A percentile compares a stretch with the other conserved stretches of the same genome.
phyloP scores from a whole-genome alignment of 2,329 filamentous ascomycete genomes.

The Xylariaceae sp. region DNA sequence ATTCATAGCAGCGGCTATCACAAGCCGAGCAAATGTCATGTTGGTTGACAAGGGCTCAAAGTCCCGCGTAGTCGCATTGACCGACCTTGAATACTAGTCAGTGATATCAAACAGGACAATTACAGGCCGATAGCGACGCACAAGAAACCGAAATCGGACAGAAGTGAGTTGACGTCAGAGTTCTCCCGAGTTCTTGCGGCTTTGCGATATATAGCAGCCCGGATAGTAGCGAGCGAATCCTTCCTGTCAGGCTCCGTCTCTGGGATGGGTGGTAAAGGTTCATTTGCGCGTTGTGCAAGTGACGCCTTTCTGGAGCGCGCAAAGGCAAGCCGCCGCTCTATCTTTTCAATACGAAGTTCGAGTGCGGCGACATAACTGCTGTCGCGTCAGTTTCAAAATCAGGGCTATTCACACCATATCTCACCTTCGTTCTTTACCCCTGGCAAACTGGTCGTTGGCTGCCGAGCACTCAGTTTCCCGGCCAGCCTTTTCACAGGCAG shows the following conservation, averaged over 20 bases:
- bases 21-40: conserved; percentile 88
- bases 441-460: conserved; percentile 91
- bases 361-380: conserved; percentile 84
- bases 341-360: conserved; percentile 84
- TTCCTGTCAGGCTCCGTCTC: conserved; percentile 57
- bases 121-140: conserved; percentile 42
- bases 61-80: conserved; percentile 91
- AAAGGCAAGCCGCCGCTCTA: conserved; percentile 73
- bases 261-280: conserved; percentile 41
- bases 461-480: conserved; percentile 85
- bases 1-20: conserved; percentile 77
- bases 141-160: conserved; percentile 91
- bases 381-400: conserved; percentile 1
- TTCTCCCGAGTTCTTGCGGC: conserved; percentile 67
- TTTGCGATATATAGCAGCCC: conserved; percentile 61
- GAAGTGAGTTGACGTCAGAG: conserved; percentile 83
- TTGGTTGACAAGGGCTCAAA: conserved; percentile 84
- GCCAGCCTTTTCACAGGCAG: conserved; percentile 88
- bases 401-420: conserved; percentile 13
- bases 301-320: conserved; percentile 68
- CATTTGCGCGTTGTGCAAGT: conserved; percentile 61
- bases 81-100: conserved; percentile 54
- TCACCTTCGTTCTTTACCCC: conserved; percentile 87
- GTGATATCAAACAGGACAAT: conserved; percentile 8
- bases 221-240: conserved; percentile 59